Percentiles rank a stretch among this genome's conserved stretches.
phyloP scores from a whole-genome alignment of 768 basidiomycete species.

The Gymnopilus junonius region DNA sequence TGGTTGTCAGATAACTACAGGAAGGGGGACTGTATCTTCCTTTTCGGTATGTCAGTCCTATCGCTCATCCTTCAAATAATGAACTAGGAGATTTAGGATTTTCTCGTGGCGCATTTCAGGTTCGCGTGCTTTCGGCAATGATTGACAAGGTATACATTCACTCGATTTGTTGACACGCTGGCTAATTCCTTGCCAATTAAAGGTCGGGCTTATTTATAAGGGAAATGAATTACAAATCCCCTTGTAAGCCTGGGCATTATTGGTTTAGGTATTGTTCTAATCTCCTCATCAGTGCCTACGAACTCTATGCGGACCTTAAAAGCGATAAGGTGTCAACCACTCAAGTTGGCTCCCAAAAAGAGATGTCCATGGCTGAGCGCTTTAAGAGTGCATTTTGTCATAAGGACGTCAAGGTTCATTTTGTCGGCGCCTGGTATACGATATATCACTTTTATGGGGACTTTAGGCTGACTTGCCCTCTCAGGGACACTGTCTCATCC shows the following conservation, averaged over 20 bases:
- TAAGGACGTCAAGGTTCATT: constrained; percentile 34
- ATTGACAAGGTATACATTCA: too few relatives aligned
- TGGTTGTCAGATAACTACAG: constrained; percentile 47
- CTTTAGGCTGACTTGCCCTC: neutral
- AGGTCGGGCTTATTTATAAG: constrained; percentile 9
- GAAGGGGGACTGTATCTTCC: constrained; percentile 42
- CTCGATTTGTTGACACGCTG: too few relatives aligned
- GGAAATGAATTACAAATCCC: constrained; percentile 9
- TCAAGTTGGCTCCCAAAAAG: neutral
- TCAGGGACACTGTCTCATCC: constrained; percentile 39
- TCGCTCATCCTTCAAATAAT: neutral
- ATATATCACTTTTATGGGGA: too few relatives aligned
- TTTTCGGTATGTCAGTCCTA: constrained; percentile 37
- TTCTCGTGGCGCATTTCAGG: constrained; percentile 54
- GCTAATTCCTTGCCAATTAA: neutral
- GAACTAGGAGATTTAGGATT: constrained; percentile 36
- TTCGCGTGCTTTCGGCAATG: constrained; percentile 47
- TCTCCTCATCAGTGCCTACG: constrained; percentile 19
- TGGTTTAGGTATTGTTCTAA: neutral
- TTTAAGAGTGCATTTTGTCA: constrained; percentile 25
- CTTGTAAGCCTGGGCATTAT: neutral
- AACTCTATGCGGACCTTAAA: constrained; percentile 13
- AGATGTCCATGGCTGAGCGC: constrained; percentile 11
- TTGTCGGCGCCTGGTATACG: constrained; percentile 12
- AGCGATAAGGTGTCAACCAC: neutral